Base-by-base conservation (phyloP, 2,329 filamentous ascomycete genomes). In the Ascochyta clinopodiicola region DNA sequence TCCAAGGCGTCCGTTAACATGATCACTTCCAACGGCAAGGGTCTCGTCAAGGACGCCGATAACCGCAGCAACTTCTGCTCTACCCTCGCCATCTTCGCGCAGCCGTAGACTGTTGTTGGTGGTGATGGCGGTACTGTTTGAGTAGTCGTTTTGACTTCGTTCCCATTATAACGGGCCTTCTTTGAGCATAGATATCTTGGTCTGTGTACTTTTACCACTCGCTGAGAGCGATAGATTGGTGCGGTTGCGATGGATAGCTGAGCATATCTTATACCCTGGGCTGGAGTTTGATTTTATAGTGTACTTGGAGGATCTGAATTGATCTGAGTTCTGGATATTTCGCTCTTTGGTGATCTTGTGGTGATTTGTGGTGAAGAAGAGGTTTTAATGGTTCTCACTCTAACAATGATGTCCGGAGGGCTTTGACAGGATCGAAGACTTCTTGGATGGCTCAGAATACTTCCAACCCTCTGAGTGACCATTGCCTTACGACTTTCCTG, bases 1-100 rank as follows among this genome's bases (percentile, higher is more conserved):
- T 80, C 80, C 52, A 82, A 81, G 71, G 80, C 79, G 0, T 72
- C 76, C 0, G 78, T 81, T 60, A 80, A 80, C 64, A 82, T 82
- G 80, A 74, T 82, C 55, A 74, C 76, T 2, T 69, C 74, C 39
- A 64, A 67, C 25, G 72, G 75, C 24, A 53, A 68, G 54, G 74
- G 73, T 37, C 59, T 73, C 4, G 69, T 74, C 13, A 68, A 72
- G 52, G 80, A 78, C 46, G 66, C 65, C 25, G 78, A 81, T 62
- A 82, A 82, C 63, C 71, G 77, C 32, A 77, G 75, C 62, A 78
- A 80, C 65, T 82, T 81, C 68, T 80, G 79, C 61, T 78, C 77
- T 39, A 82, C 79, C 3, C 61, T 82, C 17, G 78, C 76, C 1
- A 72, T 75, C 58, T 75, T 75, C 35, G 70, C 72, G 27, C 43